phyloP scores from a whole-genome alignment of 192 early-diverging fungal species.

The Diversispora epigaea region DNA sequence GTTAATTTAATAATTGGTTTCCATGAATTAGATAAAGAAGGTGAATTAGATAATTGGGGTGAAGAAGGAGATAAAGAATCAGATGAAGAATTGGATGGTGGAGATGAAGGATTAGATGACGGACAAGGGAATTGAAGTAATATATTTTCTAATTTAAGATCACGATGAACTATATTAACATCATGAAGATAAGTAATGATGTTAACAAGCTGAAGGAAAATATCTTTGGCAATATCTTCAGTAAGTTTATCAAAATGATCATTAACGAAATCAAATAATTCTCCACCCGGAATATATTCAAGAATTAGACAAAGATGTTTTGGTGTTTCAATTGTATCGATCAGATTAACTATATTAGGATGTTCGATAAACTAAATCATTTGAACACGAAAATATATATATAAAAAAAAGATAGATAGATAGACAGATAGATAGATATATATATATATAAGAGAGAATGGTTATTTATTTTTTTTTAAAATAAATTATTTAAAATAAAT shows the following conservation, averaged over 20 bases:
- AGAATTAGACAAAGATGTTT: slow-evolving; percentile 65
- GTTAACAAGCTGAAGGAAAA: slow-evolving; percentile 58
- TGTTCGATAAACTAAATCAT: slow-evolving; percentile 57
- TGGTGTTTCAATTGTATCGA: slow-evolving; percentile 63
- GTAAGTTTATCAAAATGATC: slow-evolving; percentile 42
- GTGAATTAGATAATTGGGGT: not conserved
- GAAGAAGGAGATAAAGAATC: no score
- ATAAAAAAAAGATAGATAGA: slow-evolving; percentile 19
- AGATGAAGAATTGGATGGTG: no score
- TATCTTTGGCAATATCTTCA: slow-evolving; percentile 49
- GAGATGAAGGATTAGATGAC: no score
- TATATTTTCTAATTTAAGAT: slow-evolving; percentile 67
- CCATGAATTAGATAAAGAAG: slow-evolving; percentile 28
- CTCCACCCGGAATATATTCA: slow-evolving; percentile 71
- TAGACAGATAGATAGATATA: slow-evolving; percentile 7
- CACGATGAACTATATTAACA: slow-evolving; percentile 63
- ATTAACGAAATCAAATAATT: slow-evolving; percentile 71
- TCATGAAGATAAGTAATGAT: slow-evolving; percentile 64
- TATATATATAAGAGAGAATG: no score
- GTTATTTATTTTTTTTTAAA: not conserved
- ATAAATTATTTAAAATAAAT: not conserved
- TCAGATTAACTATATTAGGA: slow-evolving; percentile 64
- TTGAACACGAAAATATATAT: slow-evolving; percentile 28
- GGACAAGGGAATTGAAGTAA: slow-evolving; percentile 28
- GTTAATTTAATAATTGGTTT: slow-evolving; percentile 57